Base-by-base conservation (phyloP, 768 basidiomycete genomes). In the Goffeauzyma gilvescens region DNA sequence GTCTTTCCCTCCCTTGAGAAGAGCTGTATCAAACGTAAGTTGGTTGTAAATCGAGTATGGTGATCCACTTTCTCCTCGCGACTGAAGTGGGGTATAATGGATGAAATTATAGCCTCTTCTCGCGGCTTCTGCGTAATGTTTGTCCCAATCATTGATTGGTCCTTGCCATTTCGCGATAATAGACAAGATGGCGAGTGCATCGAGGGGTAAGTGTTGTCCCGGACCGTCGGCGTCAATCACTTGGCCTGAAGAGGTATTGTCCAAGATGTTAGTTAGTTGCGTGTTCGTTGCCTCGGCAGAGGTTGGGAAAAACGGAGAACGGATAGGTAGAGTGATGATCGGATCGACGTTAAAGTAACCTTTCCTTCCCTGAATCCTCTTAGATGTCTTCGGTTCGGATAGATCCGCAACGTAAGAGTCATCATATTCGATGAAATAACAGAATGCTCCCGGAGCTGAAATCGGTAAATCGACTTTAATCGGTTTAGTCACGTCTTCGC, bases 161-260 rank as follows among this genome's bases (percentile, higher is more conserved):
- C 89, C 90, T 84, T 95, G 93, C 93, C 93, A 98, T 62, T 98
- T 98, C 1, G 87, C 90, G 33, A 98, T 77, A 28, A 90, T 71
- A 4, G 83, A 87, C 42, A 96, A 68, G 55, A 96, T 78, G 25
- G 80, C 74, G 6, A 98, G 71, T 13, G 82, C 86, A 59, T 93
- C 81, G 32, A 95, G 71, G 1, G 86, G 80, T 14, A 96, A 67
- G 52, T 81, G 71, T 49, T 81, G 68, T 36, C 66, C 61, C 38
- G 75, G 38, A n/a, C 21, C 66, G 9, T 46, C 37, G 13, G 34
- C 34, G 6, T 71, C 60, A 34, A 67, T 55, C 45, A 82, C 58
- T 2, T 59, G 60, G 5, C 69, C 71, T 6, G 78, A 80, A 13
- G 71, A 70, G 15, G 71, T 62, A 7, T 64, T 57, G 22, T 40